Conservation (phyloP, 495 filamentous ascomycete genomes). For the Neurospora hispaniola region DNA sequence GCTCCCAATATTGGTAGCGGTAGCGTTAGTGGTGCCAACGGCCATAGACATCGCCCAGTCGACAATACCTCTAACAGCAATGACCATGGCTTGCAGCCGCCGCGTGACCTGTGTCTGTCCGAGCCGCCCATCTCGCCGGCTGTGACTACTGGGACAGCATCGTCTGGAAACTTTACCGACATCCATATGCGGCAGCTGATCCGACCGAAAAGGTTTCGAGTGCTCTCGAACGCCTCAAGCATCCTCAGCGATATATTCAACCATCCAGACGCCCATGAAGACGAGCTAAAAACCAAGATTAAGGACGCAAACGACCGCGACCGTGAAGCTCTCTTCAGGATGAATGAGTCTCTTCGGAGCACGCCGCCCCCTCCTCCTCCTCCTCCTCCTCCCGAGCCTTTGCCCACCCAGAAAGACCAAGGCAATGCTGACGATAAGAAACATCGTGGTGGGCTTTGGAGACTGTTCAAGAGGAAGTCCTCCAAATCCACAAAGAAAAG, state of each 20-base stretch:
- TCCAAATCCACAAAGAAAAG: background rate
- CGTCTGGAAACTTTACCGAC: background rate
- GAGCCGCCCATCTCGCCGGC: background rate
- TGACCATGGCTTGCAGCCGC: background rate
- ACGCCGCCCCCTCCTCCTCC: constrained; percentile 9
- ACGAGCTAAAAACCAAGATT: constrained; percentile 9
- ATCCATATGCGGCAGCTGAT: constrained; percentile 4
- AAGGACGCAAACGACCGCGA: constrained; percentile 15
- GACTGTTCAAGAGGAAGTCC: constrained; percentile 2
- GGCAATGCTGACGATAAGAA: background rate
- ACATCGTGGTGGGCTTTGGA: constrained; percentile 6
- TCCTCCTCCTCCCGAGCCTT: constrained; percentile 26
- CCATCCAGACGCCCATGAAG: constrained; percentile 14
- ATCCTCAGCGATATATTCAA: constrained; percentile 17
- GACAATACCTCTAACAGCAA: background rate
- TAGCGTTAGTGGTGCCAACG: background rate
- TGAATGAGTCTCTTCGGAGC: constrained; percentile 34
- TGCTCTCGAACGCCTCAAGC: constrained; percentile 11
- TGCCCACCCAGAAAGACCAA: constrained; percentile 3
- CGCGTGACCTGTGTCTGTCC: background rate
- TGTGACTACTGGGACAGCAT: background rate
- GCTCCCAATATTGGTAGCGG: background rate
- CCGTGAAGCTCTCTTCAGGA: constrained; percentile 5
- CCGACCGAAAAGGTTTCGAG: constrained; percentile 12
- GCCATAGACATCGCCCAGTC: background rate